Conservation (phyloP, 108 stramenopile species). For the Cyclostephanos invisitatus region DNA sequence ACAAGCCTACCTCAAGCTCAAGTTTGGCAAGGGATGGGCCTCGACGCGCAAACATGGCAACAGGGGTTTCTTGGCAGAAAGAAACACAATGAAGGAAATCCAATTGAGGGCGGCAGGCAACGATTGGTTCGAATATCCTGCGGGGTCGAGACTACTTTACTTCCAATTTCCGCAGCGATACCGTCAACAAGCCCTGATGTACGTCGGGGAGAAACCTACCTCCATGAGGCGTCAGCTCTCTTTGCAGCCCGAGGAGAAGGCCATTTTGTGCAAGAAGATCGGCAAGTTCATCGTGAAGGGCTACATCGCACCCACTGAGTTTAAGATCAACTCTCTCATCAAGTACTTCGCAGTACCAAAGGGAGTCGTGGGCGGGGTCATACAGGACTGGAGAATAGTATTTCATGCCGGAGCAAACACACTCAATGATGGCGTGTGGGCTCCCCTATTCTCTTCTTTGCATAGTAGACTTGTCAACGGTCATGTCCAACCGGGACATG, state of each 20-base stretch:
- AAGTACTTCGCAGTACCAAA: conserved; percentile 53
- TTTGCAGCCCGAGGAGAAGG: not conserved
- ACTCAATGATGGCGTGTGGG: conserved; percentile 48
- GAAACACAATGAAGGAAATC: not conserved
- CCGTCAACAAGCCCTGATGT: not conserved
- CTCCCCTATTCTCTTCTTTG: conserved; percentile 47
- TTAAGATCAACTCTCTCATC: conserved; percentile 21
- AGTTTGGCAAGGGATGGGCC: too few relatives aligned
- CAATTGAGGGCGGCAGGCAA: not conserved
- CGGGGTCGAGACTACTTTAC: not conserved
- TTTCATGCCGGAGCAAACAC: conserved; percentile 48
- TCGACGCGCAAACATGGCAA: too few relatives aligned
- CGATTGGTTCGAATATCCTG: not conserved
- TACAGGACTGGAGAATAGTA: conserved; percentile 36
- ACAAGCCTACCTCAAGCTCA: too few relatives aligned
- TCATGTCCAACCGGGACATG: not conserved
- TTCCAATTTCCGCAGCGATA: not conserved
- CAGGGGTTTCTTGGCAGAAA: too few relatives aligned
- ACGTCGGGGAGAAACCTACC: not conserved
- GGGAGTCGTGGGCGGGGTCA: conserved; percentile 38
- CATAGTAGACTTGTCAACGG: not conserved
- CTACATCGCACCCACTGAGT: conserved; percentile 12
- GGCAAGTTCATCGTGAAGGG: conserved; percentile 21
- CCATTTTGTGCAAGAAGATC: conserved; percentile 21
- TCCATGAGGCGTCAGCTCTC: not conserved